Evolutionary conservation across 345 rosid species (phyloP).

Genomic region (Hypericum androsaemum): DNA sequence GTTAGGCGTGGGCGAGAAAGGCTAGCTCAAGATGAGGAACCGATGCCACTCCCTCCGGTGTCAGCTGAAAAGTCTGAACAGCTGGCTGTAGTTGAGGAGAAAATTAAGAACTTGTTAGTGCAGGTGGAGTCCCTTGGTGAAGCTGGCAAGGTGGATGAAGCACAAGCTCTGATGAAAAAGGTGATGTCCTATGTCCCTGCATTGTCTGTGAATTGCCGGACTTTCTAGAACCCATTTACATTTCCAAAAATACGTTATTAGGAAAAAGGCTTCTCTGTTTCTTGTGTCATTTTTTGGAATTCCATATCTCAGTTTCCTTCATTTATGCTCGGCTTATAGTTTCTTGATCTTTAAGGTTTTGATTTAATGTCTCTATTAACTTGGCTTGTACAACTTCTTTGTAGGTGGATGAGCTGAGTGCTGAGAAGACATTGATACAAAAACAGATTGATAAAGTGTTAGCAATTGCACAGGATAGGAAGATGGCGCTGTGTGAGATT

Average conservation of each 20-base stretch:
- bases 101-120: constrained; percentile 79
- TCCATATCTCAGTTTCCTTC: too few species aligned
- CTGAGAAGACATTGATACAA: constrained; percentile 67
- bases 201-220: too few species aligned
- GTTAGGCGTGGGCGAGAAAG: constrained; percentile 98
- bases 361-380: background rate
- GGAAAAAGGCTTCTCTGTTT: too few species aligned
- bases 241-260: too few species aligned
- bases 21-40: constrained; percentile 83
- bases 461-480: constrained; percentile 84
- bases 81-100: constrained; percentile 76
- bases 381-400: constrained; percentile 6
- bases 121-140: constrained; percentile 98
- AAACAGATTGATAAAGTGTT: constrained; percentile 62
- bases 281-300: too few species aligned
- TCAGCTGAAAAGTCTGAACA: constrained; percentile 81
- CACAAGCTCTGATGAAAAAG: constrained; percentile 99
- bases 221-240: too few species aligned
- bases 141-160: constrained; percentile 98
- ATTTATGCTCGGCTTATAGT: background rate
- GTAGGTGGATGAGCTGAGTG: constrained; percentile 79
- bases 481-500: constrained; percentile 91
- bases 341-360: background rate
- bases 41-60: constrained; percentile 57
- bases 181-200: constrained; percentile 20